Conservation (phyloP, 331 rosid genomes). For the Acacia pycnantha region DNA sequence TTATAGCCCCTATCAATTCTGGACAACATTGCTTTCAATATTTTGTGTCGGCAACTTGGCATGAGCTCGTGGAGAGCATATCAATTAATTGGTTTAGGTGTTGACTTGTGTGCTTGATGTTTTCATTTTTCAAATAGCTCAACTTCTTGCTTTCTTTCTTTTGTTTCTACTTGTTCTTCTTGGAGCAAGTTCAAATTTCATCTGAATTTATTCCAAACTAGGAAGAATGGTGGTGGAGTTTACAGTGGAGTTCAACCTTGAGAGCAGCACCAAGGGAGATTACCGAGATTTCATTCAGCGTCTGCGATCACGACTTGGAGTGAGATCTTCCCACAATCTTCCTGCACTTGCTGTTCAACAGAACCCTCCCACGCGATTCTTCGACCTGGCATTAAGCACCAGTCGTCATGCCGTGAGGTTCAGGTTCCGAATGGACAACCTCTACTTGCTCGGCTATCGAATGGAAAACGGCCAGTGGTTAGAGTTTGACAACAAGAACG, state of each 20-base stretch:
- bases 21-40: no score
- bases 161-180: no score
- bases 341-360: not conserved
- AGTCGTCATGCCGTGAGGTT: not conserved
- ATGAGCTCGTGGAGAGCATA: no score
- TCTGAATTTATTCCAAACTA: no score
- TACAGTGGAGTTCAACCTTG: not conserved
- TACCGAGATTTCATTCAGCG: not conserved
- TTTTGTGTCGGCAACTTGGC: no score
- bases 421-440: not conserved
- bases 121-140: no score
- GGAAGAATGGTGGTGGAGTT: not conserved
- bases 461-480: not conserved
- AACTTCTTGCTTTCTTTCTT: no score
- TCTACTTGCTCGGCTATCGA: not conserved
- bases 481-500: not conserved
- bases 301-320: not conserved
- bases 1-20: no score
- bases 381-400: not conserved
- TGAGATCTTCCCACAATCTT: not conserved
- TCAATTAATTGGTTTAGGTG: no score
- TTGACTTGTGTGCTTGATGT: no score
- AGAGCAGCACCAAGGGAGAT: not conserved
- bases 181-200: no score
- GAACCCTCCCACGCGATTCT: not conserved